Evolutionary conservation across 345 rosid species (phyloP), one percentile per base, ranked within the genome.

Genomic region (Cardamine resedifolia): DNA sequence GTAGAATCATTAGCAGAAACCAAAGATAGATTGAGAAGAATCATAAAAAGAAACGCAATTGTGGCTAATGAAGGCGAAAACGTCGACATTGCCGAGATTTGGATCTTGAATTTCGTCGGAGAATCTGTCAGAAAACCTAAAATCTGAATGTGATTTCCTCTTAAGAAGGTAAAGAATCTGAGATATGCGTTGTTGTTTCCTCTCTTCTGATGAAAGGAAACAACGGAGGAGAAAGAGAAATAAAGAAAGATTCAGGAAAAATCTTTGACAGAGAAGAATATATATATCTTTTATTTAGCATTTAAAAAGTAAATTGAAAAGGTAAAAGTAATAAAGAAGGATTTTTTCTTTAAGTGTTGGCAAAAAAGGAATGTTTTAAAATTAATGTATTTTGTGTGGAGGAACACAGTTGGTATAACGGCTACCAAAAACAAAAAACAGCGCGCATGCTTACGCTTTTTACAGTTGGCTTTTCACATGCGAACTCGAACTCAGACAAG

Each of bases 81-180:
- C 58, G 74, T 68, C 79, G 72, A 71, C 76, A 77, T 77, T 77
- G 76, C 71, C 63, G 56, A 23, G 58, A 27, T 41, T 34, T 55
- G 9, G 52, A 47, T 44, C 50, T 24, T 56, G 15, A 21, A 34
- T 55, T 63, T 63, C 49, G 28, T n/a, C 55, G 47, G 58, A 34
- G 73, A 68, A 69, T 45, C 18, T 36, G 24, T 38, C 9, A 26
- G 61, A 56, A 70, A 64, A 36, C 53, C 70, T 56, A 45, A 18
- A 57, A 48, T 55, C 20, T 18, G 47, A 63, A 44, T 20, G 34
- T 33, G 30, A 14, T 15, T 23, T 16, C 28, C 1, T 10, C 12
- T 38, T 2, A 7, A 3, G 27, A 64, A 47, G 68, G 66, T 8
- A 65, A 77, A 77, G 72, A 58, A 70, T 69, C 70, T 44, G 47